phyloP scores from a whole-genome alignment of 2,329 filamentous ascomycete genomes.

The Aspergillus fumigatiaffinis region DNA sequence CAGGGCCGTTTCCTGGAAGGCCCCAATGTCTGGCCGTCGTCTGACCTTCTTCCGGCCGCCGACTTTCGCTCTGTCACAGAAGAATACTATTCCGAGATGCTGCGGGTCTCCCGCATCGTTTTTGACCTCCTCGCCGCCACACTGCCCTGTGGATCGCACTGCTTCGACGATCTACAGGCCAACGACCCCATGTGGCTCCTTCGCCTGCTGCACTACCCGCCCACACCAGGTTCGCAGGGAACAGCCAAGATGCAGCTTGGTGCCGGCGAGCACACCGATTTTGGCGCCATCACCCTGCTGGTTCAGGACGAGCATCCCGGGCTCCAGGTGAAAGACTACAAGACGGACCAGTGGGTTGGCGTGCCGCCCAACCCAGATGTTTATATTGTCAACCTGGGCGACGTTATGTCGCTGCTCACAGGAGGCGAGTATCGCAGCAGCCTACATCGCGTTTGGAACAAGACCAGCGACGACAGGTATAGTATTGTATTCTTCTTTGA shows the following conservation, averaged over 20 bases:
- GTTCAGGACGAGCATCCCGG: conserved; percentile 51
- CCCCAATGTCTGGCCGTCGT: conserved; percentile 10
- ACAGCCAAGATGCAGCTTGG: conserved; percentile 25
- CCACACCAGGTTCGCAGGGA: conserved; percentile 18
- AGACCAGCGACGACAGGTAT: conserved; percentile 29
- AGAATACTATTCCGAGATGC: conserved; percentile 12
- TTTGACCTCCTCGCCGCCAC: conserved; percentile 6
- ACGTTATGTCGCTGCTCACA: conserved; percentile 42
- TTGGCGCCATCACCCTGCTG: conserved; percentile 53
- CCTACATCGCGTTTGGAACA: conserved; percentile 34
- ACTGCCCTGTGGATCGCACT: conserved; percentile 10
- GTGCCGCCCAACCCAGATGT: conserved; percentile 44
- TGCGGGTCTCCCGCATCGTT: conserved; percentile 12
- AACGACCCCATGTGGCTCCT: conserved; percentile 21
- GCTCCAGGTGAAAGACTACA: conserved; percentile 49
- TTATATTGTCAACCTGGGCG: conserved; percentile 51
- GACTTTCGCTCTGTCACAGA: background rate
- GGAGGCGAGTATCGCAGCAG: conserved; percentile 33
- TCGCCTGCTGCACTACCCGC: conserved; percentile 33
- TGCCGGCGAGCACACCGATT: conserved; percentile 52
- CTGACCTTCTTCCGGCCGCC: no score
- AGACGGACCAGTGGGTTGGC: conserved; percentile 43
- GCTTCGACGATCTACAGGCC: conserved; percentile 18
- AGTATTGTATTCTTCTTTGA: conserved; percentile 34
- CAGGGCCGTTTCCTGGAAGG: conserved; percentile 13